A percentile compares a stretch with the other conserved stretches of the same genome.
Conservation (phyloP, 2,329 filamentous ascomycete genomes). For the Fusarium foetens region DNA sequence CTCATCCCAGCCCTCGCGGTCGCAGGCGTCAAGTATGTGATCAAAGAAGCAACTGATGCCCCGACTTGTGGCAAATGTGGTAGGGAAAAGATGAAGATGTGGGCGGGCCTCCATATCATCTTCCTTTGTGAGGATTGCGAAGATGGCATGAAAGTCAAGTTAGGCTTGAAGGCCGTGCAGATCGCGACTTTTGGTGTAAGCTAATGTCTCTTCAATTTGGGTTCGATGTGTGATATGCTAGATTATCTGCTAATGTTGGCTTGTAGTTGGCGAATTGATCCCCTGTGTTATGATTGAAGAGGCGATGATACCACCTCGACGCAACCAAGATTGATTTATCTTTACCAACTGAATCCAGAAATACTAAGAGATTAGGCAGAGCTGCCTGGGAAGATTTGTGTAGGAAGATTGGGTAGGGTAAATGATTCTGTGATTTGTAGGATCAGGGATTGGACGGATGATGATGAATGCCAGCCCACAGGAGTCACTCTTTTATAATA, state of each 20-base stretch:
- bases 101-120: background rate
- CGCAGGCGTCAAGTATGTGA: background rate
- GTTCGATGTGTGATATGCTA: background rate
- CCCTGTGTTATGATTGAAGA: background rate
- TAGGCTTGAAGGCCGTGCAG: background rate
- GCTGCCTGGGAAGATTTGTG: background rate
- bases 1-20: background rate
- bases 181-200: background rate
- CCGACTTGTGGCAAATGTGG: background rate
- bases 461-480: background rate
- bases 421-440: background rate
- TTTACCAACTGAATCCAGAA: background rate
- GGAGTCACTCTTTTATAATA: background rate
- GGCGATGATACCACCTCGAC: rapidly evolving
- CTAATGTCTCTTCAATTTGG: background rate
- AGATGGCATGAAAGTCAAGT: background rate
- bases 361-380: background rate
- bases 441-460: background rate
- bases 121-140: background rate
- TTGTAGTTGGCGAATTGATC: background rate
- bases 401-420: background rate
- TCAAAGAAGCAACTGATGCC: background rate
- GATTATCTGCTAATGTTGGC: background rate
- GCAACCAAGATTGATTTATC: no score
- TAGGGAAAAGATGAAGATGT: background rate